These are phyloP conservation scores for Rhododendron ovatum DNA, from an alignment of 148 eudicot genomes.

Conservation along the genomic window DNA sequence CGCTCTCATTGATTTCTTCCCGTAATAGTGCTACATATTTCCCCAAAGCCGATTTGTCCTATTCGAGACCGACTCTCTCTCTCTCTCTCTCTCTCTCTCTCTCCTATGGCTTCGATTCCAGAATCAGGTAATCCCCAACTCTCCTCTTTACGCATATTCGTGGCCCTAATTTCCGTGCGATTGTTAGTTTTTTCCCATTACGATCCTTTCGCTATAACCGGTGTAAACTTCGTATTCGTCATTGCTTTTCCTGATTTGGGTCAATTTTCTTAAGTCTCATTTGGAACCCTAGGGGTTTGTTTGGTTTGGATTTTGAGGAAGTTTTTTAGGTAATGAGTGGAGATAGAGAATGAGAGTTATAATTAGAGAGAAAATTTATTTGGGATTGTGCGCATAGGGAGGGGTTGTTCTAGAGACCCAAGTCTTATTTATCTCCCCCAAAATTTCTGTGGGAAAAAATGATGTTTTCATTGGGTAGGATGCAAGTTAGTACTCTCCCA, in stretches of 20 bases:
- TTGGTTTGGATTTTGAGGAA: neutral
- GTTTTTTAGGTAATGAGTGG: neutral
- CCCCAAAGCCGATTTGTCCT: neutral
- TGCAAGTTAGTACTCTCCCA: neutral
- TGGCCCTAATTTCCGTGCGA: neutral
- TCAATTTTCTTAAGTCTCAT: neutral
- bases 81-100: neutral
- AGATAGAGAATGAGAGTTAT: neutral
- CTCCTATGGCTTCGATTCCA: neutral
- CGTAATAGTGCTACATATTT: neutral
- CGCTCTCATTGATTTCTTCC: neutral
- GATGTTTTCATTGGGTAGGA: neutral
- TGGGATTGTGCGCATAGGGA: neutral
- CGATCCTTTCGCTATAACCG: neutral
- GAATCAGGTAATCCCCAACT: neutral
- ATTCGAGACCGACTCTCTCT: neutral
- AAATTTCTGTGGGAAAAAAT: neutral
- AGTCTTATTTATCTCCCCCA: neutral
- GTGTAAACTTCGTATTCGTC: neutral
- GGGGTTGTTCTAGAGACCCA: neutral
- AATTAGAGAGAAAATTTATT: neutral
- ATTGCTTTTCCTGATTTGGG: neutral
- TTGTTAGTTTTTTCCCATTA: neutral
- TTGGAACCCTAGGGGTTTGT: neutral
- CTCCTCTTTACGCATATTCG: neutral